Percentiles rank a stretch among this genome's conserved stretches.
These are phyloP conservation scores for Agarophyton chilense DNA, from an alignment of 23 red algal species.

Conservation along the genomic window DNA sequence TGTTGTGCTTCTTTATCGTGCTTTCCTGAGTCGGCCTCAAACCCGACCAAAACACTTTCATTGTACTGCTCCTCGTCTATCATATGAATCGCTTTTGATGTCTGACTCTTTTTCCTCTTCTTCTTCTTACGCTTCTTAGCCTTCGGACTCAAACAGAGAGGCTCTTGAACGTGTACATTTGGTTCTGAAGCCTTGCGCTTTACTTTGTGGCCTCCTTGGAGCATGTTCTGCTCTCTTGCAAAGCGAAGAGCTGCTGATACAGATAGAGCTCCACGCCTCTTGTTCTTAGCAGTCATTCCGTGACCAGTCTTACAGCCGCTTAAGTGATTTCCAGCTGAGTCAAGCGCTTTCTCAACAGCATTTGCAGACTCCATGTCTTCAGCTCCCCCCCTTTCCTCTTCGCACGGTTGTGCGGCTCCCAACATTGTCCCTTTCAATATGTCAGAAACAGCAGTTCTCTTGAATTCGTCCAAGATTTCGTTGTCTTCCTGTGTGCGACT, in stretches of 20 bases:
- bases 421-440: background rate
- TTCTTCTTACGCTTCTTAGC: conserved; percentile 8
- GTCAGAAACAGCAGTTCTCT: background rate
- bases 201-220: background rate
- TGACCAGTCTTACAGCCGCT: background rate
- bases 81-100: background rate
- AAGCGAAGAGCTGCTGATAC: conserved; percentile 20
- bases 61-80: background rate
- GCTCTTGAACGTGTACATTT: background rate
- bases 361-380: background rate
- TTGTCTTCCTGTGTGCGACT: background rate
- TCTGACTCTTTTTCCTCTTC: background rate
- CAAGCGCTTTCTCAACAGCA: background rate
- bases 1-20: background rate
- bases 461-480: background rate
- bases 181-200: background rate
- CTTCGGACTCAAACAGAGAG: background rate
- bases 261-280: background rate
- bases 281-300: background rate
- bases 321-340: background rate
- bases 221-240: background rate
- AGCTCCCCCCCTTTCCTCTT: background rate
- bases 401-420: background rate
- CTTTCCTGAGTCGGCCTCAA: background rate
- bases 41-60: conserved; percentile 10